Percentiles rank a stretch among this genome's conserved stretches.
Evolutionary conservation across 768 basidiomycete genomes (phyloP).

Genomic region (Podaxis carcinomalis): DNA sequence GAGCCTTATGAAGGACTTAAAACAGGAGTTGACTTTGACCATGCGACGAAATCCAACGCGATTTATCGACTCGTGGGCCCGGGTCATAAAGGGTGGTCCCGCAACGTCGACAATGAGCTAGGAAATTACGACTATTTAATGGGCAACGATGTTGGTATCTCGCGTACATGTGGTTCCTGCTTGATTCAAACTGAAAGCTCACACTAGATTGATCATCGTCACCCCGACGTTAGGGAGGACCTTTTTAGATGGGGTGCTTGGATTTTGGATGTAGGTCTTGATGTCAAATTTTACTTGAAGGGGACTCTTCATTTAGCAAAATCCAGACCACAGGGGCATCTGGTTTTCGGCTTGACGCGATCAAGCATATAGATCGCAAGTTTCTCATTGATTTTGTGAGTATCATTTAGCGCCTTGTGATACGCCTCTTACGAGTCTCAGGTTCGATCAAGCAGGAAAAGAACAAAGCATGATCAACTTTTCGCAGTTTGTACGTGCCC

Average conservation of each 20-base stretch:
- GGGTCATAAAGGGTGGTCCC: constrained; percentile 78
- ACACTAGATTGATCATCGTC: constrained; percentile 75
- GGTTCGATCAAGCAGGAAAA: constrained; percentile 49
- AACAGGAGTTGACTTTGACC: constrained; percentile 82
- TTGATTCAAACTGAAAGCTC: constrained; percentile 4
- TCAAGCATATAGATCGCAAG: constrained; percentile 79
- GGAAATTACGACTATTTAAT: constrained; percentile 87
- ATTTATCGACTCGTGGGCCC: constrained; percentile 70
- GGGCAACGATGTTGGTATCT: constrained; percentile 56
- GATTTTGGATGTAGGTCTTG: constrained; percentile 46
- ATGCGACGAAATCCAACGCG: constrained; percentile 53
- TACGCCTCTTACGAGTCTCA: constrained; percentile 19
- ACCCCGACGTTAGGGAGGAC: constrained; percentile 77
- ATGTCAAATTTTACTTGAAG: not conserved
- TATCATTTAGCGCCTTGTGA: constrained; percentile 2
- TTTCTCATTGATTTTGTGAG: constrained; percentile 71
- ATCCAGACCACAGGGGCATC: constrained; percentile 58
- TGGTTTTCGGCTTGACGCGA: constrained; percentile 87
- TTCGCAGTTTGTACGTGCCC: constrained; percentile 50
- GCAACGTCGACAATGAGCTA: constrained; percentile 73
- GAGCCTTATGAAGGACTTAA: not conserved
- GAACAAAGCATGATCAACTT: constrained; percentile 40
- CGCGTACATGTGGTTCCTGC: not conserved
- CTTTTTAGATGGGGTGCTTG: constrained; percentile 75
- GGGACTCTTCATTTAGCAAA: not conserved